Conservation (phyloP, 139 green algal species). For the Coelastrella sp. region DNA sequence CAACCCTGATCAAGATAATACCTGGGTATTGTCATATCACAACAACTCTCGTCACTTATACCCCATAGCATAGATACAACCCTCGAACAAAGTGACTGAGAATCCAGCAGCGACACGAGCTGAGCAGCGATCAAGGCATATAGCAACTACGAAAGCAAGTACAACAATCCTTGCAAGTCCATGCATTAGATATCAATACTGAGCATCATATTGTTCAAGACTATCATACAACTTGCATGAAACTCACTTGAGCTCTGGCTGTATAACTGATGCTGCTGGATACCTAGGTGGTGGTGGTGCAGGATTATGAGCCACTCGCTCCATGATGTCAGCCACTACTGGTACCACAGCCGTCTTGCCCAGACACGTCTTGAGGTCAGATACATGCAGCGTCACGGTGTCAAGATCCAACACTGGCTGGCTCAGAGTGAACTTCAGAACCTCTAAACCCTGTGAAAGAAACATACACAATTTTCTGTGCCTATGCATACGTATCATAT, state of each 20-base stretch:
- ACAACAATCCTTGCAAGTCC: too few relatives aligned
- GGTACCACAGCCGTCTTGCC: conserved; percentile 26
- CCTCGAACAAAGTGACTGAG: too few relatives aligned
- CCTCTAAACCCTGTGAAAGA: conserved; percentile 38
- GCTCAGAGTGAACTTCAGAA: conserved; percentile 50
- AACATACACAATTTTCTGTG: background rate
- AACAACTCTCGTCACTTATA: too few relatives aligned
- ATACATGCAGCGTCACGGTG: conserved; percentile 43
- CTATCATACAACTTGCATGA: too few relatives aligned
- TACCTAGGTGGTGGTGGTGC: conserved; percentile 45
- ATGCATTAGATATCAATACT: too few relatives aligned
- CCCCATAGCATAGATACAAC: too few relatives aligned
- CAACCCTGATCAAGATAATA: conserved; percentile 1
- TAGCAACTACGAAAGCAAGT: too few relatives aligned
- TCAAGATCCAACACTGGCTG: conserved; percentile 46
- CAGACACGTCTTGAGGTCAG: conserved; percentile 40
- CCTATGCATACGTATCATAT: background rate
- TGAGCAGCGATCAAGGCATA: too few relatives aligned
- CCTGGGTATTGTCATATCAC: too few relatives aligned
- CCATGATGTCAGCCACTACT: conserved; percentile 46
- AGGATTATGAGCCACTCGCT: background rate
- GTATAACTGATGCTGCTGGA: conserved; percentile 46
- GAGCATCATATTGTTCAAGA: too few relatives aligned
- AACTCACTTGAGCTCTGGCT: conserved; percentile 47
- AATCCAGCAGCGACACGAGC: background rate